These are phyloP conservation scores for Catharanthus roseus DNA, from an alignment of 257 asterid genomes.

Conservation along the genomic window DNA sequence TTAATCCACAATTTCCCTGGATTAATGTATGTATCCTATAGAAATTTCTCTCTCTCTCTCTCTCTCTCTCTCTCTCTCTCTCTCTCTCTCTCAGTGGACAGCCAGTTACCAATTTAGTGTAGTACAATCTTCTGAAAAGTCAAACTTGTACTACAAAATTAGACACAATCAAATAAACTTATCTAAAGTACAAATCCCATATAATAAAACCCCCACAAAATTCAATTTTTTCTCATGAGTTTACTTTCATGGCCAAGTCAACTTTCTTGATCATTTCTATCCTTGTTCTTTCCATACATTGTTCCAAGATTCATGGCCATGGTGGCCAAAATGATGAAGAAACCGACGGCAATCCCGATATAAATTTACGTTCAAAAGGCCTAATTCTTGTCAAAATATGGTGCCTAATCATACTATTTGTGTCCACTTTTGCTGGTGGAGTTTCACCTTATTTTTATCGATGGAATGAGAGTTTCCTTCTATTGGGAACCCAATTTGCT, in stretches of 20 bases:
- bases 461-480: slow-evolving; percentile 76
- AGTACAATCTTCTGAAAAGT: slow-evolving; percentile 32
- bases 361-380: slow-evolving; percentile 32
- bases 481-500: slow-evolving; percentile 80
- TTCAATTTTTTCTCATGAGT: too few species aligned
- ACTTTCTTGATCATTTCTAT: slow-evolving; percentile 31
- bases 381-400: slow-evolving; percentile 62
- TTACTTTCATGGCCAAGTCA: too few species aligned
- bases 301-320: slow-evolving; percentile 35
- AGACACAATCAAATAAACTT: background rate
- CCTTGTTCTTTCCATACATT: slow-evolving; percentile 29
- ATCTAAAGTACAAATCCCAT: background rate
- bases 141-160: slow-evolving; percentile 35
- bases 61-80: too few species aligned
- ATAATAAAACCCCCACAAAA: slow-evolving; percentile 24
- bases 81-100: background rate
- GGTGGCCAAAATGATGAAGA: slow-evolving; percentile 35
- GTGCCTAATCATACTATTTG: slow-evolving; percentile 62
- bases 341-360: background rate
- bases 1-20: too few species aligned
- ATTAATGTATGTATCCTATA: too few species aligned
- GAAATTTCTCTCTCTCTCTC: too few species aligned
- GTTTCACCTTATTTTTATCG: slow-evolving; percentile 70
- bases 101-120: slow-evolving; percentile 10
- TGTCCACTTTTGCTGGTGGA: slow-evolving; percentile 64